phyloP scores from a whole-genome alignment of 768 basidiomycete genomes.

The Tulasnella calospora region DNA sequence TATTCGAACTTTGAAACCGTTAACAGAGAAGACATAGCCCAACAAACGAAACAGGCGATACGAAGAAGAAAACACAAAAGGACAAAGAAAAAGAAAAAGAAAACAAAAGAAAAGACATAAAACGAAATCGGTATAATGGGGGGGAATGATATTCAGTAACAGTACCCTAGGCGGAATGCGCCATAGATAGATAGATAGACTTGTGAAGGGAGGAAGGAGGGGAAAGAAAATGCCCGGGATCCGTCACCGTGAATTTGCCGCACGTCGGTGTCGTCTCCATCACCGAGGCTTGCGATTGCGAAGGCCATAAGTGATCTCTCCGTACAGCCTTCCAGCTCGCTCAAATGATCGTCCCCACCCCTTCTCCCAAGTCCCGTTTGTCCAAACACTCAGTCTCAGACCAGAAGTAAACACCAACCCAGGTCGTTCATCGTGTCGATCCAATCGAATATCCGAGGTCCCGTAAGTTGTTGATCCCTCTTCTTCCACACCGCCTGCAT shows the following conservation, averaged over 20 bases:
- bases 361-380: background rate
- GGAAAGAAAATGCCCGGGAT: background rate
- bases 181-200: slow-evolving; percentile 5
- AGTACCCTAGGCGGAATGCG: background rate
- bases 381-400: background rate
- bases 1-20: background rate
- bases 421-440: slow-evolving; percentile 30
- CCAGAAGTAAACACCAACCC: slow-evolving; percentile 26
- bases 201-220: background rate
- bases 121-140: background rate
- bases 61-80: background rate
- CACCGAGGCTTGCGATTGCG: background rate
- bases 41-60: background rate
- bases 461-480: slow-evolving; percentile 12
- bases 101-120: background rate
- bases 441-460: slow-evolving; percentile 23
- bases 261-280: slow-evolving; percentile 13
- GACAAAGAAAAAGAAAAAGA: background rate
- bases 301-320: background rate
- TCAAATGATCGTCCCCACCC: background rate
- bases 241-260: background rate
- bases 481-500: slow-evolving; percentile 29
- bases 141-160: background rate
- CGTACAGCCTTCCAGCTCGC: background rate
- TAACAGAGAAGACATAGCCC: too few relatives aligned